Conservation (phyloP, 176 grass and related monocot species). For the maize (Zea mays) region Zm-B73-REFERENCE-NAM-5.0 NC_050097.1:167753001-167753500, state of each 20-base stretch:
- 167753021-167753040: not conserved
- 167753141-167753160: not conserved
- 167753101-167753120: slow-evolving; percentile 21
- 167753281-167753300: not conserved
- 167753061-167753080: slow-evolving; percentile 43
- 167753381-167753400: slow-evolving; percentile 36
- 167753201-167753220: slow-evolving; percentile 65
- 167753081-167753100: slow-evolving; percentile 44
- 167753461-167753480: slow-evolving; percentile 66
- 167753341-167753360: slow-evolving; percentile 44
- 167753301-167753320: slow-evolving; percentile 14
- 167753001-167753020: slow-evolving; percentile 28
- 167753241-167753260: slow-evolving; percentile 41
- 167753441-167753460: slow-evolving; percentile 52
- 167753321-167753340: slow-evolving; percentile 44
- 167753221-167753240: slow-evolving; percentile 74
- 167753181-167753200: slow-evolving; percentile 48
- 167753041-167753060: not conserved
- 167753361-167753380: slow-evolving; percentile 11
- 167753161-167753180: not conserved
- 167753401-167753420: slow-evolving; percentile 45
- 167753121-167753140: not conserved
- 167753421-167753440: slow-evolving; percentile 50
- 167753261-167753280: not conserved
- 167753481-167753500: slow-evolving; percentile 66